Conservation (phyloP, 345 rosid genomes). For the Acer saccharum region DNA sequence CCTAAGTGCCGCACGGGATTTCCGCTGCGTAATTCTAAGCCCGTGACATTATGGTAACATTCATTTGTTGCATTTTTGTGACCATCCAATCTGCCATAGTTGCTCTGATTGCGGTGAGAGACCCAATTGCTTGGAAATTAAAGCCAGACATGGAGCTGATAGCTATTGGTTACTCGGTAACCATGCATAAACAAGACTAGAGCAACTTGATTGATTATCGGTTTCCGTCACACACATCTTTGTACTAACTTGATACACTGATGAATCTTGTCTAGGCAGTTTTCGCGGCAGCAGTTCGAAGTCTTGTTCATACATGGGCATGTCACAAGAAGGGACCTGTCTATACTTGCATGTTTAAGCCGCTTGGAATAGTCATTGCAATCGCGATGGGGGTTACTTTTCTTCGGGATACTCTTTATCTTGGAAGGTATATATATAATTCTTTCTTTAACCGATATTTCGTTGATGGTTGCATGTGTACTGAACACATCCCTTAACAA, state of each 20-base stretch:
- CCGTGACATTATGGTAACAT: slow-evolving; percentile 18
- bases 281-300: slow-evolving; percentile 32
- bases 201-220: too few species aligned
- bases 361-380: slow-evolving; percentile 41
- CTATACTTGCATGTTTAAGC: slow-evolving; percentile 37
- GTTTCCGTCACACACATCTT: not conserved
- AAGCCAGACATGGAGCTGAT: slow-evolving; percentile 22
- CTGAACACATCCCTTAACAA: too few species aligned
- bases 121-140: slow-evolving; percentile 31
- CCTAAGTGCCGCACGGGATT: too few species aligned
- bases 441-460: too few species aligned
- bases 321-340: slow-evolving; percentile 29
- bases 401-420: slow-evolving; percentile 39
- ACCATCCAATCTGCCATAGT: slow-evolving; percentile 18
- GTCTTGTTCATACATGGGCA: slow-evolving; percentile 37
- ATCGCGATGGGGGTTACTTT: slow-evolving; percentile 31
- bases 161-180: slow-evolving; percentile 30
- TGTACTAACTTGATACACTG: not conserved
- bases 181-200: not conserved
- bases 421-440: slow-evolving; percentile 31
- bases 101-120: slow-evolving; percentile 21
- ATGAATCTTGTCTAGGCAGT: slow-evolving; percentile 26
- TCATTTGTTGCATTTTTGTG: slow-evolving; percentile 19
- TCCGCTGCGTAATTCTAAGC: too few species aligned
- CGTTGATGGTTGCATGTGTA: too few species aligned